Percentiles rank a stretch among this genome's conserved stretches.
Evolutionary conservation across 1,284 basidiomycete species (phyloP).

Genomic region (Cutaneotrichosporon sp.): DNA sequence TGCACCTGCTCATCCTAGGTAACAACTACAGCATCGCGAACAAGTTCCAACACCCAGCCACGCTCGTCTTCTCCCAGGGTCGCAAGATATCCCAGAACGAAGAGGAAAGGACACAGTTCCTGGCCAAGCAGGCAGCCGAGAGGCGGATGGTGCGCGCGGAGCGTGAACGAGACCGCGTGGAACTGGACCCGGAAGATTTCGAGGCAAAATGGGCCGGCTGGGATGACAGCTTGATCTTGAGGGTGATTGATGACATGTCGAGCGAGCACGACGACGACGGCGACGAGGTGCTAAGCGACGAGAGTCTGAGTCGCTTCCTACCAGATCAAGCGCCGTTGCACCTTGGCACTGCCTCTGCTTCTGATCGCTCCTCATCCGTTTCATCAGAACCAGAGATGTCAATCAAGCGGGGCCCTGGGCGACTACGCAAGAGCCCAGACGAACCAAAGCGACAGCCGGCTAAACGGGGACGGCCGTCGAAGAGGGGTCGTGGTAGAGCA

Average conservation of each 20-base stretch:
- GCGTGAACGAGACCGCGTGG: conserved; percentile 1
- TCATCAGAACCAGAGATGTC: background rate
- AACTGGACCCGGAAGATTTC: conserved; percentile 8
- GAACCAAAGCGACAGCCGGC: background rate
- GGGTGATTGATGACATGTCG: background rate
- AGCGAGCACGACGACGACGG: conserved; percentile 4
- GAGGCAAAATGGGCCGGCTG: conserved; percentile 5
- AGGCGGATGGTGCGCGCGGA: background rate
- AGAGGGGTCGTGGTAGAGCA: background rate
- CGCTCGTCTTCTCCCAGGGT: conserved; percentile 90
- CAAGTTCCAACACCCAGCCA: conserved; percentile 64
- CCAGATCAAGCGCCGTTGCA: background rate
- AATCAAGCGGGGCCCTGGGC: background rate
- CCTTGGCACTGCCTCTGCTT: background rate
- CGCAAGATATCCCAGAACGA: conserved; percentile 63
- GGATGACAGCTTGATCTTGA: background rate
- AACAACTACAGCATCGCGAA: conserved; percentile 91
- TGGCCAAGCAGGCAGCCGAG: background rate
- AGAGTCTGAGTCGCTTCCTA: background rate
- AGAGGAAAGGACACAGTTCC: conserved; percentile 33
- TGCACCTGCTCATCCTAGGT: conserved; percentile 56
- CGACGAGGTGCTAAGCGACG: conserved; percentile 15
- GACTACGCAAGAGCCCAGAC: conserved; percentile 5
- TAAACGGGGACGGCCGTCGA: background rate
- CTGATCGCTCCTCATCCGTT: background rate